Percentiles rank a stretch among this genome's conserved stretches.
These are phyloP conservation scores for Breynia disticha DNA, from an alignment of 441 rosid genomes.

Conservation along the genomic window DNA sequence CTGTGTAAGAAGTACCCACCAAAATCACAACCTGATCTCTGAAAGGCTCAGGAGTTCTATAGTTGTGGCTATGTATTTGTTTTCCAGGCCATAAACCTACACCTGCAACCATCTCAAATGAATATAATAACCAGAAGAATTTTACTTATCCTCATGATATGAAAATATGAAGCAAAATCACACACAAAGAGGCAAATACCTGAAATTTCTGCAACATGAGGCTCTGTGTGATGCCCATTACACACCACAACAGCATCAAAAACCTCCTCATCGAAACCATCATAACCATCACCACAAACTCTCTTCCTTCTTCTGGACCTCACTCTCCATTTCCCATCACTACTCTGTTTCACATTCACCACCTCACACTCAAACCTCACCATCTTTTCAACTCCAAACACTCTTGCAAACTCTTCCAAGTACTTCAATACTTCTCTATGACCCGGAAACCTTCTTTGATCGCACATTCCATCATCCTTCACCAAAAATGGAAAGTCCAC, in stretches of 20 bases:
- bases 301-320: slow-evolving; percentile 19
- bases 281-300: neutral
- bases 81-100: slow-evolving; percentile 63
- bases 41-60: slow-evolving; percentile 45
- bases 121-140: neutral
- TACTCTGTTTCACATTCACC: slow-evolving; percentile 28
- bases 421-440: slow-evolving; percentile 63
- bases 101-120: slow-evolving; percentile 25
- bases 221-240: slow-evolving; percentile 55
- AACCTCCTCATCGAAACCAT: slow-evolving; percentile 28
- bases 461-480: slow-evolving; percentile 27
- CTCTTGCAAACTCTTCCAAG: slow-evolving; percentile 45
- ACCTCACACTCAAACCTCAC: slow-evolving; percentile 55
- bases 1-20: slow-evolving; percentile 62
- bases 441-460: slow-evolving; percentile 56
- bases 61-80: slow-evolving; percentile 80
- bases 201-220: slow-evolving; percentile 53
- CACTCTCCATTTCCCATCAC: slow-evolving; percentile 37
- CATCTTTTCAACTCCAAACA: slow-evolving; percentile 46
- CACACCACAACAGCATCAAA: slow-evolving; percentile 85
- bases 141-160: too few species aligned
- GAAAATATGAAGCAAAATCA: too few species aligned
- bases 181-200: slow-evolving; percentile 24
- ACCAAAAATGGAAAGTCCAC: slow-evolving; percentile 42
- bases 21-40: slow-evolving; percentile 58